Percentiles rank a stretch among this genome's conserved stretches.
phyloP scores from a whole-genome alignment of 2,329 filamentous ascomycete genomes.

The Microsporum ferrugineum region DNA sequence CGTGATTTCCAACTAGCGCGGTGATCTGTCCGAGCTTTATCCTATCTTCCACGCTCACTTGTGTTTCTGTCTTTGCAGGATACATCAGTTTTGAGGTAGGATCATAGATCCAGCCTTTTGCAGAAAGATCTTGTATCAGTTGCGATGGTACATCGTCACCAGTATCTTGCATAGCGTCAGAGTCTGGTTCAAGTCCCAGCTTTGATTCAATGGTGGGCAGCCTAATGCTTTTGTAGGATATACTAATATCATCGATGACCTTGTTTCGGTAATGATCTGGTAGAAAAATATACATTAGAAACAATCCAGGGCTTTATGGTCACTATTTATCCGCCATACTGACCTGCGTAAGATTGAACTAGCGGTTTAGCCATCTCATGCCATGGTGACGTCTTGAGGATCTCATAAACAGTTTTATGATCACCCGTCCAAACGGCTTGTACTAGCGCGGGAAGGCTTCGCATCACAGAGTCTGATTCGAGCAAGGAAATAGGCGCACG shows the following conservation, averaged over 20 bases:
- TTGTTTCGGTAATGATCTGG: conserved; percentile 27
- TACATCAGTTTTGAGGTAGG: conserved; percentile 22
- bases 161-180: conserved; percentile 10
- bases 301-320: not conserved
- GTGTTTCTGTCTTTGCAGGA: conserved; percentile 23
- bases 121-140: conserved; percentile 24
- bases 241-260: conserved; percentile 28
- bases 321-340: conserved; percentile 4
- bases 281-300: not conserved
- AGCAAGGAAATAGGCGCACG: conserved; percentile 26
- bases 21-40: conserved; percentile 26
- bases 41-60: conserved; percentile 14
- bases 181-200: conserved; percentile 24
- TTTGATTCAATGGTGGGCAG: conserved; percentile 26
- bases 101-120: conserved; percentile 32
- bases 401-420: conserved; percentile 26
- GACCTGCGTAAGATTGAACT: conserved; percentile 29
- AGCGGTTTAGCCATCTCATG: conserved; percentile 23
- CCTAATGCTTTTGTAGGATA: conserved; percentile 31
- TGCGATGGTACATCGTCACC: conserved; percentile 21
- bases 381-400: conserved; percentile 27
- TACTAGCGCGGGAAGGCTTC: conserved; percentile 27
- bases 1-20: conserved; percentile 23
- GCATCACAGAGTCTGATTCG: conserved; percentile 23
- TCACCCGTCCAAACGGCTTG: conserved; percentile 31